Percentiles rank a stretch among this genome's conserved stretches.
These are phyloP conservation scores for Scedosporium dehoogii DNA, from an alignment of 2,329 filamentous ascomycete species.

Conservation along the genomic window DNA sequence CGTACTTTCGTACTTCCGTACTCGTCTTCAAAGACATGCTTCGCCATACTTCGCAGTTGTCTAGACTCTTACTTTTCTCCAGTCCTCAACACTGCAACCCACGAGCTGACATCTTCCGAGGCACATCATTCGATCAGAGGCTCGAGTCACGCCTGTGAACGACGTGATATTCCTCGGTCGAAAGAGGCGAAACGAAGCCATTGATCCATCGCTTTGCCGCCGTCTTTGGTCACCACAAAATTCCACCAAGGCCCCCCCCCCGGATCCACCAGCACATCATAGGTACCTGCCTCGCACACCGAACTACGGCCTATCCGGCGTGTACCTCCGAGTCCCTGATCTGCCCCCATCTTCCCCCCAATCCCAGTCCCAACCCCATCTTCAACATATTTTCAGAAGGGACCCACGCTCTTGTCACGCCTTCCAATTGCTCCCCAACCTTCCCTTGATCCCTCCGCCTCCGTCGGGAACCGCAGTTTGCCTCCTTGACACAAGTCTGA, in stretches of 20 bases:
- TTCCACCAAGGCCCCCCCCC: neutral
- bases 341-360: neutral
- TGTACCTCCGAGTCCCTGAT: neutral
- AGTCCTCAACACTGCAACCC: neutral
- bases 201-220: neutral
- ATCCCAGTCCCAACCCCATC: neutral
- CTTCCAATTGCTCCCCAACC: neutral
- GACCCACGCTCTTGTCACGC: neutral
- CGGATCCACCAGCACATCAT: neutral
- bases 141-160: constrained; percentile 1
- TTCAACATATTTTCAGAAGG: neutral
- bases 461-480: neutral
- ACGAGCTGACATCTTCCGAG: neutral
- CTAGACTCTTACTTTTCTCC: neutral
- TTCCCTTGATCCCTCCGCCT: neutral
- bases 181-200: neutral
- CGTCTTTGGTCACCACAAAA: neutral
- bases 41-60: neutral
- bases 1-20: no score
- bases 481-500: neutral
- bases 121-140: constrained; percentile 1
- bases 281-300: neutral
- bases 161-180: neutral
- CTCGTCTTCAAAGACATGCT: no score
- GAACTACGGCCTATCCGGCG: neutral